A percentile compares a stretch with the other conserved stretches of the same genome.
These are phyloP conservation scores for Sordaria brevicollis DNA, from an alignment of 495 filamentous ascomycete genomes.

Conservation along the genomic window DNA sequence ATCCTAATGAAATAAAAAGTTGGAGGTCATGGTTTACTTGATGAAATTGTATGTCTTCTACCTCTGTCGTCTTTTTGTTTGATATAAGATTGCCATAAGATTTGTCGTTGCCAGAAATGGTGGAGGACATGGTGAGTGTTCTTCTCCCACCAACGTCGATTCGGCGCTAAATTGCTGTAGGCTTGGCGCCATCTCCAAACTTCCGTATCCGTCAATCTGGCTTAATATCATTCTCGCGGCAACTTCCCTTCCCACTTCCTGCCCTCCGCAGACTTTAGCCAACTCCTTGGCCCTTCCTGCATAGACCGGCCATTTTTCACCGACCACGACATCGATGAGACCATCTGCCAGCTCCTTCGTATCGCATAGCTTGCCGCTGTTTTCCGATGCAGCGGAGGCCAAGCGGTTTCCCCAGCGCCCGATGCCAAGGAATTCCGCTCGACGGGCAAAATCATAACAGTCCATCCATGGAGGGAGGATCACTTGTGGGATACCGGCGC, in stretches of 20 bases:
- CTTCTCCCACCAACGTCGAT: too few relatives aligned
- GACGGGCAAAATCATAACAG: slow-evolving; percentile 41
- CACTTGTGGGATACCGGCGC: slow-evolving; percentile 40
- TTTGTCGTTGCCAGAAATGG: too few relatives aligned
- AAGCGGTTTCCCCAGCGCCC: slow-evolving; percentile 36
- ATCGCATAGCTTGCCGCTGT: slow-evolving; percentile 1
- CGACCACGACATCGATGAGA: slow-evolving; percentile 14
- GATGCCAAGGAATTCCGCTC: slow-evolving; percentile 41
- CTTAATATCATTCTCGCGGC: slow-evolving; percentile 14
- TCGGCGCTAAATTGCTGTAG: too few relatives aligned
- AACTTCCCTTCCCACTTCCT: slow-evolving; percentile 12
- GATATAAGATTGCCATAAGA: too few relatives aligned
- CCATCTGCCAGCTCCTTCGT: slow-evolving; percentile 9
- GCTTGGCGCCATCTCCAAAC: neutral
- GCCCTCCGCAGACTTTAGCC: slow-evolving; percentile 10
- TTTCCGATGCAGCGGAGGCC: neutral
- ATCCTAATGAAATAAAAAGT: too few relatives aligned
- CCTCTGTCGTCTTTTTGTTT: too few relatives aligned
- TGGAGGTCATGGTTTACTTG: too few relatives aligned
- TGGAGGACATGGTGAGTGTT: too few relatives aligned
- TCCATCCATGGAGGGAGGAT: slow-evolving; percentile 46
- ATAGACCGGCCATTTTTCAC: slow-evolving; percentile 6
- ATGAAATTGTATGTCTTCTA: too few relatives aligned
- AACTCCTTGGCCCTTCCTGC: slow-evolving; percentile 9
- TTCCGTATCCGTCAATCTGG: slow-evolving; percentile 6